Percentiles rank a stretch among this genome's conserved stretches.
phyloP scores from a whole-genome alignment of 2,329 filamentous ascomycete genomes.

The Corniculantispora saksenae region DNA sequence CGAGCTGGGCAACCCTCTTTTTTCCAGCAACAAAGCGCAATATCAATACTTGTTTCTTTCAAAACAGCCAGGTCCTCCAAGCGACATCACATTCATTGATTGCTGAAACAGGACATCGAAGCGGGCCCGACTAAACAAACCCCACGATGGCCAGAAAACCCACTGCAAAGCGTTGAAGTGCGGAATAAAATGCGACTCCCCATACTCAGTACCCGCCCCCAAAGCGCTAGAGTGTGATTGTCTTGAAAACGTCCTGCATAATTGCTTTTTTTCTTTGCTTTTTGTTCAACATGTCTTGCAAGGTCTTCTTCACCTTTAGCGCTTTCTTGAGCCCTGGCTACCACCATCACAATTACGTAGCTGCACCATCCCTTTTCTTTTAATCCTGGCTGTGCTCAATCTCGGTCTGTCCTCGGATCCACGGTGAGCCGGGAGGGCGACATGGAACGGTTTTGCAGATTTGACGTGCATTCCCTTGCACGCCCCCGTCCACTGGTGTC shows the following conservation, averaged over 20 bases:
- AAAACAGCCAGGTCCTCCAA: not conserved
- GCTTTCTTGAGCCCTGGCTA: too few relatives aligned
- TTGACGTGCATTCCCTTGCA: not conserved
- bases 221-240: not conserved
- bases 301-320: too few relatives aligned
- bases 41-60: not conserved
- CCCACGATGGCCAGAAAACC: not conserved
- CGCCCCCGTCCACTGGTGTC: not conserved
- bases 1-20: not conserved
- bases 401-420: not conserved
- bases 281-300: not conserved
- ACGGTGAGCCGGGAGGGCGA: not conserved
- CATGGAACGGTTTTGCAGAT: not conserved
- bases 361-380: not conserved
- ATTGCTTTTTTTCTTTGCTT: not conserved
- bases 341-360: too few relatives aligned
- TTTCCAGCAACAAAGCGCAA: too few relatives aligned
- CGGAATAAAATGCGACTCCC: not conserved
- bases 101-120: not conserved
- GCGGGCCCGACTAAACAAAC: not conserved
- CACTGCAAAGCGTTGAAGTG: not conserved
- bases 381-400: not conserved
- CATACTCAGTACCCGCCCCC: not conserved
- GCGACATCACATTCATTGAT: not conserved
- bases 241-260: too few relatives aligned